Evolutionary conservation across 2,329 filamentous ascomycete genomes (phyloP).

Genomic region (Cercospora sp.): DNA sequence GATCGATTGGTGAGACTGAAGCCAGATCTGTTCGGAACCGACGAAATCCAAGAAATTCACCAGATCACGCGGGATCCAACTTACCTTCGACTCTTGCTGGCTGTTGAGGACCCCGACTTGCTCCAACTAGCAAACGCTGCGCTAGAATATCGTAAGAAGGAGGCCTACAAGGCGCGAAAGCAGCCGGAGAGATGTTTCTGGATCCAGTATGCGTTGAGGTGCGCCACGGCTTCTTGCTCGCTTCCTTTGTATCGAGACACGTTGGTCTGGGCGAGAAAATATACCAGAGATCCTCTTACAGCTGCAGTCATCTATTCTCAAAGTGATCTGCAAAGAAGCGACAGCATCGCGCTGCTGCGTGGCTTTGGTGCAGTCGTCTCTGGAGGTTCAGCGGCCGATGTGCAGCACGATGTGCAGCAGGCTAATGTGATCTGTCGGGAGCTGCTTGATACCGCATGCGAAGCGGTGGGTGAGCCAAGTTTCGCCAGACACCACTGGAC

Average conservation of each 20-base stretch:
- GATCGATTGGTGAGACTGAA: conserved; percentile 15
- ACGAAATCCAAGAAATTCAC: background rate
- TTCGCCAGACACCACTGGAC: conserved; percentile 31
- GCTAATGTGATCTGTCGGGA: conserved; percentile 36
- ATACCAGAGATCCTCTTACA: conserved; percentile 41
- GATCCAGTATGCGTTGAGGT: conserved; percentile 35
- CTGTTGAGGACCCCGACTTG: conserved; percentile 9
- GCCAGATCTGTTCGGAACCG: background rate
- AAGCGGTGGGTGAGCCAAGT: conserved; percentile 37
- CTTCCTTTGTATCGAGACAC: conserved; percentile 36
- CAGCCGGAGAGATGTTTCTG: conserved; percentile 36
- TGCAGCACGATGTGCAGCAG: conserved; percentile 29
- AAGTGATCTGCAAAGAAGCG: conserved; percentile 25
- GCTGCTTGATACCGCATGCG: conserved; percentile 37
- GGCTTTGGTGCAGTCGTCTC: conserved; percentile 2
- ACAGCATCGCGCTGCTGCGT: conserved; percentile 29
- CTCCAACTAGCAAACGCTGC: conserved; percentile 12
- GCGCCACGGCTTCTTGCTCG: conserved; percentile 39
- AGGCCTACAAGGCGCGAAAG: conserved; percentile 30
- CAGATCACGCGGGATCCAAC: conserved; percentile 11
- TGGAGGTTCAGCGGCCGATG: conserved; percentile 8
- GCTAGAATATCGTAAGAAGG: conserved; percentile 31
- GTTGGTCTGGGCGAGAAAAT: conserved; percentile 41
- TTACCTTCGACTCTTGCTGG: conserved; percentile 19
- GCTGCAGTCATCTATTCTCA: conserved; percentile 31